These are phyloP conservation scores for Cucurbita ficifolia DNA, from an alignment of 306 rosid species.

Conservation along the genomic window DNA sequence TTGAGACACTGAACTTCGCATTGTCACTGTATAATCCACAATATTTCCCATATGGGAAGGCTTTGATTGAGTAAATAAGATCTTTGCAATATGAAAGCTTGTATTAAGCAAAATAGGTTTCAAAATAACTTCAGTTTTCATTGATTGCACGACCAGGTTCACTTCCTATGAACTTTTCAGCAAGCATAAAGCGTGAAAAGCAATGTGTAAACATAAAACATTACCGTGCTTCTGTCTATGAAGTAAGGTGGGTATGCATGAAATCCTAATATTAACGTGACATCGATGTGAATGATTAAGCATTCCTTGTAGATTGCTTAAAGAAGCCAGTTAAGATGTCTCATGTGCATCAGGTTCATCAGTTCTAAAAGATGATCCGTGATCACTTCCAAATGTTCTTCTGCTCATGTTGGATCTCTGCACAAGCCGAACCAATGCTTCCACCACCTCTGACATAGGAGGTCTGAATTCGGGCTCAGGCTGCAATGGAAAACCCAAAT, in stretches of 20 bases:
- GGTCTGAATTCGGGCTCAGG: slow-evolving; percentile 16
- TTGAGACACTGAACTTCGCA: background rate
- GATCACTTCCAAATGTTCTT: slow-evolving; percentile 42
- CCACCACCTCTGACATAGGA: slow-evolving; percentile 14
- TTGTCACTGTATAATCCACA: background rate
- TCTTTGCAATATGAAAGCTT: background rate
- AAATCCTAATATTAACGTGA: background rate
- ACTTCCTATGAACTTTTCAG: background rate
- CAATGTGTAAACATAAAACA: background rate
- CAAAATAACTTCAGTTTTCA: background rate
- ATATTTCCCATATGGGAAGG: background rate
- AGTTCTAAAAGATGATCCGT: slow-evolving; percentile 46
- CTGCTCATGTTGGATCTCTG: slow-evolving; percentile 12
- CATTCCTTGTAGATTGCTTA: background rate
- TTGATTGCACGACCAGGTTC: background rate
- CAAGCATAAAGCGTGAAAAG: background rate
- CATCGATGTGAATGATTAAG: background rate
- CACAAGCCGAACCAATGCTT: slow-evolving; percentile 7
- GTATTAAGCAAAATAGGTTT: background rate
- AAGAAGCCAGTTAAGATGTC: background rate
- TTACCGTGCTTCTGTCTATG: background rate
- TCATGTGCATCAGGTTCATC: slow-evolving; percentile 21
- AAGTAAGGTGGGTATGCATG: background rate
- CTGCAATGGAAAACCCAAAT: background rate
- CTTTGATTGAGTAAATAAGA: background rate